These are phyloP conservation scores for Cryphonectria japonica DNA, from an alignment of 2,329 filamentous ascomycete species.

Conservation along the genomic window DNA sequence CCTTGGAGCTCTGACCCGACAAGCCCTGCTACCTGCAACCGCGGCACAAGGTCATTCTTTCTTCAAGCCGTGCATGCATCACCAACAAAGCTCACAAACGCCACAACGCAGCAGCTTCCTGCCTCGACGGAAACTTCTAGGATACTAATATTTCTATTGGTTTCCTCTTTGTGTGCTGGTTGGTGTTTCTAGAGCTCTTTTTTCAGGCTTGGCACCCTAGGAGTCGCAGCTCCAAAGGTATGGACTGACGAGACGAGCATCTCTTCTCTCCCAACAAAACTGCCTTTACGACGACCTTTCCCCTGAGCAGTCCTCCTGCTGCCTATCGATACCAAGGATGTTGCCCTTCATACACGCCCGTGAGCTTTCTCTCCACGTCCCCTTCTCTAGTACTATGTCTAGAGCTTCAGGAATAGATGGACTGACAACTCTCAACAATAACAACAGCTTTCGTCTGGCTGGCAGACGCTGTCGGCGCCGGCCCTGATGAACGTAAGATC, in stretches of 20 bases:
- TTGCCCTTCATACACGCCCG: slow-evolving; percentile 42
- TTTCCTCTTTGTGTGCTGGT: neutral
- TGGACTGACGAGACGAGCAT: slow-evolving; percentile 18
- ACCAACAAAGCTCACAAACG: neutral
- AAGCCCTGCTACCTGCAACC: neutral
- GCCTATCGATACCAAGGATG: slow-evolving; percentile 32
- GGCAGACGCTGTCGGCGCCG: slow-evolving; percentile 46
- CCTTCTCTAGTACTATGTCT: neutral
- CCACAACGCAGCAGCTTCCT: neutral
- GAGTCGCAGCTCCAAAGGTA: slow-evolving; percentile 7
- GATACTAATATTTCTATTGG: neutral
- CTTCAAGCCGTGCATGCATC: neutral
- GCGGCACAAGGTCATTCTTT: neutral
- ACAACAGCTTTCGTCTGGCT: slow-evolving; percentile 49
- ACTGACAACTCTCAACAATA: neutral
- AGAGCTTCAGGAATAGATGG: slow-evolving; percentile 28
- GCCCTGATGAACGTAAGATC: slow-evolving; percentile 51
- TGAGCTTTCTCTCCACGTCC: slow-evolving; percentile 24
- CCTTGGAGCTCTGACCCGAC: slow-evolving; percentile 4
- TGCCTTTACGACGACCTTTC: neutral
- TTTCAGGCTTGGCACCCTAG: neutral
- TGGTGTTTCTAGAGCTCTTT: neutral
- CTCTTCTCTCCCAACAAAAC: neutral
- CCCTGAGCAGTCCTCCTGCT: neutral
- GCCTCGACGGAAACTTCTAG: neutral